Base-by-base conservation (phyloP, 2,329 filamentous ascomycete genomes). In the Neoascochyta sp. region DNA sequence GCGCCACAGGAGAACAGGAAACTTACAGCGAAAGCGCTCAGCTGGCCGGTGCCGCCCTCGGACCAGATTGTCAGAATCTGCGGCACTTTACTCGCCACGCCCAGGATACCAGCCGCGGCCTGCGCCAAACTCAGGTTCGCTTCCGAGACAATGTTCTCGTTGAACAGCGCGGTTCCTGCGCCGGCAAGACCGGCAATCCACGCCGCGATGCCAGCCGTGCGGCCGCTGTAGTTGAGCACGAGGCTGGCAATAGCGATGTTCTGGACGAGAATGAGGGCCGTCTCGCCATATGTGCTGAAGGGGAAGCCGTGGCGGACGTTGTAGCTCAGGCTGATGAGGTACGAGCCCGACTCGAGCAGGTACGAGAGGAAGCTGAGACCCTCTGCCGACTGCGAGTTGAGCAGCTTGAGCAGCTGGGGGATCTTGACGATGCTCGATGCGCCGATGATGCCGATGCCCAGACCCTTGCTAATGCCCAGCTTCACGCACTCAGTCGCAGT, bases 201-300 rank as follows among this genome's bases (percentile, higher is more conserved):
- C 3, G 81, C 70, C 1, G 83, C 86, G 1, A 88, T 87, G 4
- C 77, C 71, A 24, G 74, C 73, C 1, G 72, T 69, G 47, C 78
- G 76, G 7, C 84, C 83, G 36, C 78, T 81, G 63, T 88, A 96
- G 59, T 84, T 82, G 61, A 98, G 70, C 22, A 98, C 88, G 51
- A 96, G 66, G 27, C 88, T 78, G 4, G 83, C 81, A 60, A 98
- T 95, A 38, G 88, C 77, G 23, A 96, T 78, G 65, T 98, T 95
- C 70, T 98, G 92, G 36, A 82, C 80, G 27, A 92, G 76, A 50
- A 98, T 95, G 55, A 96, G 73, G 20, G 85, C 88, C 16, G 87
- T 90, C 75, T 98, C 92, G 63, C 92, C 92, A 63, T 85, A 98
- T 8, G 92, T 98, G 74, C 83, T 93, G 68, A 98, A 95, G 3